Evolutionary conservation across 805 yeast genomes (phyloP), one percentile per base, ranked within the genome.

Genomic region (Zygosaccharomyces lentus): DNA sequence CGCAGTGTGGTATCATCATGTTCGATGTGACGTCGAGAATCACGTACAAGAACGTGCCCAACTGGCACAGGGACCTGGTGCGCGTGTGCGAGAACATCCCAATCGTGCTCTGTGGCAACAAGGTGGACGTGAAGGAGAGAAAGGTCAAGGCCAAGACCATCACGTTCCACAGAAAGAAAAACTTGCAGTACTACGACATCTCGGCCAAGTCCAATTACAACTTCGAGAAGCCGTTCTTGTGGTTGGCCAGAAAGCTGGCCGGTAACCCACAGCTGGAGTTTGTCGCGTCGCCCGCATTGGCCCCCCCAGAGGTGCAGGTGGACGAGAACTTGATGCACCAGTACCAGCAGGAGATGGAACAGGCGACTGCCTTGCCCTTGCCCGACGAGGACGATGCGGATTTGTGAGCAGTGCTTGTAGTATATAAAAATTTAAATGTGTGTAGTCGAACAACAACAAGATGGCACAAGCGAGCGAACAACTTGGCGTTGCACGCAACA

Each of bases 381-480:
- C 99, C 99, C 60, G 99, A 93, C 77, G 99, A 93, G 79, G 99
- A 93, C 71, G 99, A 93, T 68, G 97, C 96, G 68, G 99, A 93
- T 75, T 86, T 93, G 76, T 93, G 29, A 25, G 41, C 41, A 25
- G 31, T 37, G 31, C 41, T 26, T 37, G 41, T 37, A 37, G 41
- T 37, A 37, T 13, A 37, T 25, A 37, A 13, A 24, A 15, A 37
- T n/a, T n/a, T 10, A 37, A 15, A 37, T 37, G 13, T 37, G 29
- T 37, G 16, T 21, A 34, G 37, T 34, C 13, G 21, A 34, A 34
- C 24, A 34, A 34, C 17, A 34, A 16, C 16, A 40, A 31, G 37
- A 8, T 13, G 15, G 23, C 21, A 30, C 44, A 21, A 24, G 17
- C 23, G 12, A 30, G 24, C 15, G 17, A 25, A 16, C 19, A 15